Percentiles rank a stretch among this genome's conserved stretches.
Evolutionary conservation across 2,329 filamentous ascomycete species (phyloP).

Genomic region (Pyricularia sp.): DNA sequence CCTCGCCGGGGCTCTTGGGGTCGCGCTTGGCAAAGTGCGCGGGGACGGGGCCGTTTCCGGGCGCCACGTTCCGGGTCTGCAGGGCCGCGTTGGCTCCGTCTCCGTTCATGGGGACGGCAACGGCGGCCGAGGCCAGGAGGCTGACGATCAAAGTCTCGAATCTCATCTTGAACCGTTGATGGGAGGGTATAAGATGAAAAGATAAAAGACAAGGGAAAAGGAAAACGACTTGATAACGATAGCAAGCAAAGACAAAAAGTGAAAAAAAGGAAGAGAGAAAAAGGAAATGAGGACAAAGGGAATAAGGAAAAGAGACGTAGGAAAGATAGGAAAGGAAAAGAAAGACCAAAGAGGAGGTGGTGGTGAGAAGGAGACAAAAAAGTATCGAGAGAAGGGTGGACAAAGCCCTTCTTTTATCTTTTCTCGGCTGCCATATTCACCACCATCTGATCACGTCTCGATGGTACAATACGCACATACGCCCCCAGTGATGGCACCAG

Average conservation of each 20-base stretch:
- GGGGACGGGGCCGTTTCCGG: background rate
- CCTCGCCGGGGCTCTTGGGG: background rate
- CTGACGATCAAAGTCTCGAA: background rate
- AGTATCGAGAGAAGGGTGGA: background rate
- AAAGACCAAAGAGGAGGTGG: background rate
- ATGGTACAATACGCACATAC: background rate
- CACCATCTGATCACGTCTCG: background rate
- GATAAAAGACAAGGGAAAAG: background rate
- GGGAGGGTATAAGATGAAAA: background rate
- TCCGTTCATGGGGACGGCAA: background rate
- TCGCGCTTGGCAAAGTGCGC: background rate
- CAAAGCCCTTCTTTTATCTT: background rate
- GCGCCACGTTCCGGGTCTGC: background rate
- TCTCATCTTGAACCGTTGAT: background rate
- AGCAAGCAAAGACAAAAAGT: background rate
- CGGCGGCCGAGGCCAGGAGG: background rate
- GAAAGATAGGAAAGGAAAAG: background rate
- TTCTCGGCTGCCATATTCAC: background rate
- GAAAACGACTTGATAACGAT: too few relatives aligned
- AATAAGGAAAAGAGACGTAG: background rate
- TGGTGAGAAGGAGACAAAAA: background rate
- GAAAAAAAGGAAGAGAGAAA: background rate
- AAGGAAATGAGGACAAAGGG: background rate
- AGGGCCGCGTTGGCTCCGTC: background rate
- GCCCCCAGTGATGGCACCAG: background rate